Percentiles rank a stretch among this genome's conserved stretches.
phyloP scores from a whole-genome alignment of 129 eudicot species.

The Centrapalus pauciflorus region DNA sequence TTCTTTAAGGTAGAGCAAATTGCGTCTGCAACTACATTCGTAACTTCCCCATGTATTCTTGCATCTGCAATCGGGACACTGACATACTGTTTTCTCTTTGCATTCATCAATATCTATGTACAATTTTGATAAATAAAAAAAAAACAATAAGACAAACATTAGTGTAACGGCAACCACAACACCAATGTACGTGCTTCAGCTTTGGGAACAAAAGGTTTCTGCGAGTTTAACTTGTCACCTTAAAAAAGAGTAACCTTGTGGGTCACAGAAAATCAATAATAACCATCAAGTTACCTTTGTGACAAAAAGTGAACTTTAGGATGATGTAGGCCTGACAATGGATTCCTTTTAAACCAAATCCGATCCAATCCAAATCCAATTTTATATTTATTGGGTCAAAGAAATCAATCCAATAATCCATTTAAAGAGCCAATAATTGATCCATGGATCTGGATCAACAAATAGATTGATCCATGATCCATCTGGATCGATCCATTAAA shows the following conservation, averaged over 20 bases:
- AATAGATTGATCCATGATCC: too few species aligned
- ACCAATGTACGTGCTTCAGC: neutral
- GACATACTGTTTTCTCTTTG: constrained; percentile 25
- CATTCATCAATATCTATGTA: constrained; percentile 37
- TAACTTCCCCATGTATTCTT: constrained; percentile 64
- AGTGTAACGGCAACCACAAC: neutral
- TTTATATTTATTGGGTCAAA: too few species aligned
- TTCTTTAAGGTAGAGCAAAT: constrained; percentile 57
- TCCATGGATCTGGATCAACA: too few species aligned
- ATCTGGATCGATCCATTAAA: too few species aligned
- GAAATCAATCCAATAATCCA: too few species aligned
- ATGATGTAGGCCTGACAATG: too few species aligned
- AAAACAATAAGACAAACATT: neutral
- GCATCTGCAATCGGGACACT: constrained; percentile 30
- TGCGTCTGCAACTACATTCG: constrained; percentile 65
- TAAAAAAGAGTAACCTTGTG: neutral
- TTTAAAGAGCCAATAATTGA: too few species aligned
- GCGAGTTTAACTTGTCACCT: neutral
- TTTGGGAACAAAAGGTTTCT: neutral
- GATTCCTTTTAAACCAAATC: too few species aligned
- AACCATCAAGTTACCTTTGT: too few species aligned
- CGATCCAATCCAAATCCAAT: too few species aligned
- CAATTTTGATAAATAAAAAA: neutral
- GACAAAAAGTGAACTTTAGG: too few species aligned
- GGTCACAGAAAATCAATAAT: neutral